Evolutionary conservation across 192 early-diverging fungal species (phyloP), one percentile per base, ranked within the genome.

Genomic region (Gaertneriomyces semiglobifer): DNA sequence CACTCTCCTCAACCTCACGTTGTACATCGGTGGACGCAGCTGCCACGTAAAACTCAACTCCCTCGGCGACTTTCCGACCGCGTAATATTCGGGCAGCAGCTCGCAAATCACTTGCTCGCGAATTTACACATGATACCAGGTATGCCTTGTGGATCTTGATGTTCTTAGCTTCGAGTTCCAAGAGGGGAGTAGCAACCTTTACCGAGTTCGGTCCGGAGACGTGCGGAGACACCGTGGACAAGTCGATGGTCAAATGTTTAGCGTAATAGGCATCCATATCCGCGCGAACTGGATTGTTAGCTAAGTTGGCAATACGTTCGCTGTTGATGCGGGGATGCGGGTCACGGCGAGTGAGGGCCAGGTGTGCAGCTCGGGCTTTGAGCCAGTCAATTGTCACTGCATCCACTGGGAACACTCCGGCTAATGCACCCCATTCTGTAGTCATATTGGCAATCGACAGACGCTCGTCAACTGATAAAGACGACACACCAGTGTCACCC

Each of bases 391-490:
- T 76, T 0, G 92, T 91, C 2, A 80, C 71, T 6, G 88, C 81
- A 78, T 99, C 95, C 16, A 95, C 92, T 4, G 93, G 90, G 74
- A 99, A 99, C 7, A 99, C 84, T 44, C 96, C 96, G 48, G 94
- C 96, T 19, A 99, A 83, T 7, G 94, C 93, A 72, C 96, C 96
- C 96, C 96, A 99, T 75, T 99, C 96, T 41, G 96, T 99, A 5
- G 96, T 99, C 96, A 99, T 97, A 79, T 99, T 99, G 68, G 95
- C 87, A 65, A 99, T 93, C 51, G 96, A 93, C 60, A 99, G 80
- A 8, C 95, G 88, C 57, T 96, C 94, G 69, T 95, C 93, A 9
- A 98, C 81, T 0, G 84, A 79, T 60, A 99, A 73, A 11, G 70
- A 66, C 25, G 70, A 66, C 9, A 90, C 79, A 19, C 84, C 86